These are phyloP conservation scores for Huntiella moniliformis DNA, from an alignment of 2,329 filamentous ascomycete genomes.

Conservation along the genomic window DNA sequence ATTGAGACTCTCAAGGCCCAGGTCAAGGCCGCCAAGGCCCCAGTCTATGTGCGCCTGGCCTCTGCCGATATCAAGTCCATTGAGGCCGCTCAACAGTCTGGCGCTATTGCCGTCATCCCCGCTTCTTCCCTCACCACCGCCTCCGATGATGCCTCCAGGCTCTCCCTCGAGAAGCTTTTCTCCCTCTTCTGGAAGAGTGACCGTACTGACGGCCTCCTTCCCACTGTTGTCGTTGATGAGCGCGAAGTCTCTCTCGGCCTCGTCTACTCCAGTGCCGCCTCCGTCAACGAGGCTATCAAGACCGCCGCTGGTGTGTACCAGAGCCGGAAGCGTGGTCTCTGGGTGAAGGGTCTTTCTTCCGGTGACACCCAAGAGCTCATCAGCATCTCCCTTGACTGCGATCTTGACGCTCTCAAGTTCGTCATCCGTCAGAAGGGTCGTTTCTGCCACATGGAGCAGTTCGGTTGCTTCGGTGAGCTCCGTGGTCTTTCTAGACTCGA, in stretches of 20 bases:
- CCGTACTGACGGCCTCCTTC: constrained; percentile 62
- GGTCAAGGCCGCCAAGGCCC: constrained; percentile 26
- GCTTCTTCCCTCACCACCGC: constrained; percentile 51
- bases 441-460: constrained; percentile 87
- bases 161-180: constrained; percentile 54
- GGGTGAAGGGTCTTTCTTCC: constrained; percentile 91
- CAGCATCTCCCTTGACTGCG: constrained; percentile 73
- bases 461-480: constrained; percentile 80
- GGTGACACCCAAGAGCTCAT: constrained; percentile 85
- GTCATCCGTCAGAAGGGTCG: constrained; percentile 75
- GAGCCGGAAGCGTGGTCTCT: constrained; percentile 83
- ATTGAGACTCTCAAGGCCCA: constrained; percentile 26
- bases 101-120: constrained; percentile 55
- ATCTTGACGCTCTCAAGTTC: constrained; percentile 81
- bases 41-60: constrained; percentile 32
- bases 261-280: constrained; percentile 87
- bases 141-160: constrained; percentile 36
- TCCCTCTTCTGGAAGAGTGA: constrained; percentile 63
- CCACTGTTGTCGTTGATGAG: constrained; percentile 84
- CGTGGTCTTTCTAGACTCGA: constrained; percentile 68
- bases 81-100: constrained; percentile 28
- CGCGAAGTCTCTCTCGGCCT: constrained; percentile 66
- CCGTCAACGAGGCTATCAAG: constrained; percentile 66
- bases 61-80: constrained; percentile 24
- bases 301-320: constrained; percentile 77